Conservation (phyloP, 2,329 filamentous ascomycete genomes). For the Macrophomina tecta region DNA sequence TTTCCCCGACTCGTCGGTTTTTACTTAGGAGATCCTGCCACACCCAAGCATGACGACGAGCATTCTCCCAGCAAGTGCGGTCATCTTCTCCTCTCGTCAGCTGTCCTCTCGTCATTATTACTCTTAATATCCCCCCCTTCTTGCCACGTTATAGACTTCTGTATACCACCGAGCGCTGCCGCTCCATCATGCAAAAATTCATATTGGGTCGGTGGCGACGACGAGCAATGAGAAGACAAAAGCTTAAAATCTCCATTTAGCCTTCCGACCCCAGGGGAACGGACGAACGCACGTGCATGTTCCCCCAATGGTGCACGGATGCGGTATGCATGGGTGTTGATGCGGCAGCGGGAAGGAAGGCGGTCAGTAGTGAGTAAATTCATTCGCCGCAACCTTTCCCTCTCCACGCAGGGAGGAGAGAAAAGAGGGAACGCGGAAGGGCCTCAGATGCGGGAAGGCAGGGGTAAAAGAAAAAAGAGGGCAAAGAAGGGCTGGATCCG, state of each 20-base stretch:
- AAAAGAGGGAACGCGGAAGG: background rate
- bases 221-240: background rate
- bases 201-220: background rate
- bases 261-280: background rate
- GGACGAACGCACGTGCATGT: background rate
- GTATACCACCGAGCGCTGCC: conserved; percentile 6
- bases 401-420: background rate
- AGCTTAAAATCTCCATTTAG: conserved; percentile 9
- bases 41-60: background rate
- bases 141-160: background rate
- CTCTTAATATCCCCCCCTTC: background rate
- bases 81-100: conserved; percentile 2
- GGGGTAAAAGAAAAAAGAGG: background rate
- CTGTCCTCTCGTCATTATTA: background rate
- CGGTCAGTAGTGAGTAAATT: background rate
- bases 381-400: background rate
- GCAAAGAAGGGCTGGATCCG: background rate
- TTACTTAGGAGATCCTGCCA: background rate
- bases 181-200: background rate
- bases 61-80: background rate
- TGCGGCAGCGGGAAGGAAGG: background rate
- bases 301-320: background rate
- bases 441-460: background rate
- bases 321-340: background rate
- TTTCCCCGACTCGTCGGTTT: background rate